A percentile compares a stretch with the other conserved stretches of the same genome.
Evolutionary conservation across 2,329 filamentous ascomycete genomes (phyloP).

Genomic region (Pseudonectria buxi): DNA sequence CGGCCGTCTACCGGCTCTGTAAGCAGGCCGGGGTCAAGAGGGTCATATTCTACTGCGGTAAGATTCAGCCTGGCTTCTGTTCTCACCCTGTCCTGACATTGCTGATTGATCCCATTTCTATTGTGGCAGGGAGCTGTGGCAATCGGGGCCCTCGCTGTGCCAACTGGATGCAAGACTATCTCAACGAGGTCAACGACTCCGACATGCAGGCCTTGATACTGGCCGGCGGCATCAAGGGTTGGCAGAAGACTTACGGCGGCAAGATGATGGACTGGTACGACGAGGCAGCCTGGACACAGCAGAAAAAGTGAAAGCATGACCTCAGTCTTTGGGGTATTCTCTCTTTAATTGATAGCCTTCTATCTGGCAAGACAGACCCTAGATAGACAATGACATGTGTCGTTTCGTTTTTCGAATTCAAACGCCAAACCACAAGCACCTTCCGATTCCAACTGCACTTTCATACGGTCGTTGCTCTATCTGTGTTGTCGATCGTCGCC

Average conservation of each 20-base stretch:
- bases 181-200: constrained; percentile 38
- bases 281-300: constrained; percentile 29
- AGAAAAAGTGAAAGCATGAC: constrained; percentile 12
- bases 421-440: constrained; percentile 28
- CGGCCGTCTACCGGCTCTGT: constrained; percentile 41
- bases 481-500: constrained; percentile 46
- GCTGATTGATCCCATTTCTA: neutral
- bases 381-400: constrained; percentile 2
- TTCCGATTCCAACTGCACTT: constrained; percentile 12
- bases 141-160: constrained; percentile 47
- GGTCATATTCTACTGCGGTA: constrained; percentile 52
- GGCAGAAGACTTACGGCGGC: constrained; percentile 43
- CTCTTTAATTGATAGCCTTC: constrained; percentile 14
- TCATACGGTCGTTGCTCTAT: constrained; percentile 9
- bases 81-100: neutral
- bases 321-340: constrained; percentile 13
- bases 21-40: constrained; percentile 41
- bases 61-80: constrained; percentile 3
- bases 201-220: constrained; percentile 41
- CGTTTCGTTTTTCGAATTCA: constrained; percentile 24
- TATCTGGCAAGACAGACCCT: constrained; percentile 24
- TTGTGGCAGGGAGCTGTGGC: constrained; percentile 38
- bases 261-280: constrained; percentile 46
- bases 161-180: constrained; percentile 51
- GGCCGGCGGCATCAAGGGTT: constrained; percentile 48